Percentiles rank a stretch among this genome's conserved stretches.
Conservation (phyloP, 2,329 filamentous ascomycete genomes). For the Cercospora brassicicola region DNA sequence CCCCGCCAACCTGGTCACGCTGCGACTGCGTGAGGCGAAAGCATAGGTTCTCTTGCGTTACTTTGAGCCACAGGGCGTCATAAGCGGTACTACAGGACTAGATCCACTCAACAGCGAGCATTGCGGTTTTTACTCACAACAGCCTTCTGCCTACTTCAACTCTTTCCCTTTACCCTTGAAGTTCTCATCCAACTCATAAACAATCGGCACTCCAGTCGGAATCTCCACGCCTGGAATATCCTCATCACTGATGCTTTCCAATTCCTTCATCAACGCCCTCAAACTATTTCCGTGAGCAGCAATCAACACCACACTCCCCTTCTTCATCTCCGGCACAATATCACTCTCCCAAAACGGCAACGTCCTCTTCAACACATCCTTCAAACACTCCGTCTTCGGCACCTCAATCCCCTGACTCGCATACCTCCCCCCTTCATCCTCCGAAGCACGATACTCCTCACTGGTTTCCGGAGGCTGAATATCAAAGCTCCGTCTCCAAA, state of each 20-base stretch:
- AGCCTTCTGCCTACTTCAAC: neutral
- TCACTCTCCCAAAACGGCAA: neutral
- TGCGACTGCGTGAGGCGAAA: slow-evolving; percentile 31
- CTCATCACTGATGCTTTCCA: neutral
- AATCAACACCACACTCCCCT: neutral
- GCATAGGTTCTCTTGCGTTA: neutral
- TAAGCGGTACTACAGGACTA: neutral
- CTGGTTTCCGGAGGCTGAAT: neutral
- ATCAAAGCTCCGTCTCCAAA: neutral
- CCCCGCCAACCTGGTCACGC: slow-evolving; percentile 30
- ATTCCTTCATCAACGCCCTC: neutral
- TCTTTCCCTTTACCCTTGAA: neutral
- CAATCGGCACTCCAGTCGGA: neutral
- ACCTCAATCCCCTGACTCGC: neutral
- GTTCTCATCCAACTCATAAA: neutral
- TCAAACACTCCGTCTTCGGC: neutral
- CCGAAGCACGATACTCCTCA: neutral
- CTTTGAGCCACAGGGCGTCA: neutral
- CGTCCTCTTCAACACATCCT: neutral
- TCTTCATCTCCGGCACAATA: neutral
- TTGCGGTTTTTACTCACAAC: neutral
- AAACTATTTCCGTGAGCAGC: neutral
- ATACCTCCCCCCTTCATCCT: neutral
- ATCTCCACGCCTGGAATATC: neutral
- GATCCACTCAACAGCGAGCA: neutral